Base-by-base conservation (phyloP, 768 basidiomycete genomes). In the Cystobasidium onofrii region DNA sequence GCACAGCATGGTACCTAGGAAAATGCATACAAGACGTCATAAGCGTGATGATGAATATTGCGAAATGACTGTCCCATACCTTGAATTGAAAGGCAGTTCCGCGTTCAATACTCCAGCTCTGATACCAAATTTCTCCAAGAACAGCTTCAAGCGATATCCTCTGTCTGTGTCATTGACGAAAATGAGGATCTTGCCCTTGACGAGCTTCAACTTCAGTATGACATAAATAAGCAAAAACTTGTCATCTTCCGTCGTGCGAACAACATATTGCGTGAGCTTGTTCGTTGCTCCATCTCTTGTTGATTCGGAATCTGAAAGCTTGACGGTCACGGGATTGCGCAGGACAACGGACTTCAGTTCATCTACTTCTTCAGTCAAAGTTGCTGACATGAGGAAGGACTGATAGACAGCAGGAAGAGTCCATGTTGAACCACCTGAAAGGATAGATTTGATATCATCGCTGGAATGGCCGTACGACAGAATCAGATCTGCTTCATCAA, bases 111-210 rank as follows among this genome's bases (percentile, higher is more conserved):
- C 94, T 77, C 95, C 97, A 76, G 89, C 89, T 81, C 92, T 92
- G 80, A 98, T 90, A 0, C 91, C 93, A 78, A 97, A 98, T 81
- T 97, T 93, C 78, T 98, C 96, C 50, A 99, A 84, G 83, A 98
- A 99, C n/a, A 99, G 86, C 80, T 97, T 96, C 75, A 99, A 84
- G 66, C 93, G 89, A 81, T 98, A 99, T 66, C 89, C 89, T 27
- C 95, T 88, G 77, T 96, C 94, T 57, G 96, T 89, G 79, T 92
- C 89, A 82, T 97, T 97, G 66, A 98, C 95, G 78, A 99, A 99
- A 44, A 99, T 82, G 76, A 99, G 89, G 78, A 89, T 91, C 87
- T 98, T 97, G 52, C 96, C 96, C 80, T 90, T 88, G 81, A 98
- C 88, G 73, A 99, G 89, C 80, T 88, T 91, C 77, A 99, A 88